Conservation (phyloP, 1,284 basidiomycete species). For the Tilletia horrida region DNA sequence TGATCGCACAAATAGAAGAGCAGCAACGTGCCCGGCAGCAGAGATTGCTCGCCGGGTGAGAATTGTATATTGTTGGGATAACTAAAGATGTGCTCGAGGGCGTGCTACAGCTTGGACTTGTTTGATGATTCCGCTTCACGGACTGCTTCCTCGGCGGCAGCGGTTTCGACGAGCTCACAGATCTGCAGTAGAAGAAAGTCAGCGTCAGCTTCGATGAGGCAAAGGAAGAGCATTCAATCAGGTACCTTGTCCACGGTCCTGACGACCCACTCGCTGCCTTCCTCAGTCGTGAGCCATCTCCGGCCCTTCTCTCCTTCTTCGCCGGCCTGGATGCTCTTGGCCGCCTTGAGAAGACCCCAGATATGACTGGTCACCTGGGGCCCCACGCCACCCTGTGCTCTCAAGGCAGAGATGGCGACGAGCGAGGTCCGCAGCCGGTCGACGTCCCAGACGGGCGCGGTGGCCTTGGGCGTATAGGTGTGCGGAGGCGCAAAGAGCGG, state of each 20-base stretch:
- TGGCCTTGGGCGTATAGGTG: constrained; percentile 57
- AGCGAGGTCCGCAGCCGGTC: constrained; percentile 82
- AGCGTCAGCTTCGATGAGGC: neutral
- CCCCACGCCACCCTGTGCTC: constrained; percentile 78
- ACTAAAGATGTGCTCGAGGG: too few species aligned
- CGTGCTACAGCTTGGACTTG: constrained; percentile 12
- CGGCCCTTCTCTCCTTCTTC: constrained; percentile 62
- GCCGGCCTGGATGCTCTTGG: constrained; percentile 51
- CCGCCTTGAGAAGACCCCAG: constrained; percentile 83
- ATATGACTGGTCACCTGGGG: constrained; percentile 89
- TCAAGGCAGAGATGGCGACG: constrained; percentile 83
- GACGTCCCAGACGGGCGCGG: constrained; percentile 62
- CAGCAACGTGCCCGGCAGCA: neutral
- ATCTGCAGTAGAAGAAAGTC: constrained; percentile 9
- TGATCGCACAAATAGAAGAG: constrained; percentile 15
- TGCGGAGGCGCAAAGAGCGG: constrained; percentile 70
- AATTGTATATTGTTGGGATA: too few species aligned
- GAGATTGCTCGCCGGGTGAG: constrained; percentile 3
- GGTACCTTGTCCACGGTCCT: constrained; percentile 68
- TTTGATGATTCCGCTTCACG: neutral
- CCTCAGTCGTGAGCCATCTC: constrained; percentile 77
- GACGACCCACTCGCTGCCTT: constrained; percentile 88
- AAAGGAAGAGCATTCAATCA: neutral
- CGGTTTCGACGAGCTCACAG: constrained; percentile 15
- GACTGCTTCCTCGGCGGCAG: constrained; percentile 2